Evolutionary conservation across 495 filamentous ascomycete genomes (phyloP).

Genomic region (Lasiosphaeria ovina): DNA sequence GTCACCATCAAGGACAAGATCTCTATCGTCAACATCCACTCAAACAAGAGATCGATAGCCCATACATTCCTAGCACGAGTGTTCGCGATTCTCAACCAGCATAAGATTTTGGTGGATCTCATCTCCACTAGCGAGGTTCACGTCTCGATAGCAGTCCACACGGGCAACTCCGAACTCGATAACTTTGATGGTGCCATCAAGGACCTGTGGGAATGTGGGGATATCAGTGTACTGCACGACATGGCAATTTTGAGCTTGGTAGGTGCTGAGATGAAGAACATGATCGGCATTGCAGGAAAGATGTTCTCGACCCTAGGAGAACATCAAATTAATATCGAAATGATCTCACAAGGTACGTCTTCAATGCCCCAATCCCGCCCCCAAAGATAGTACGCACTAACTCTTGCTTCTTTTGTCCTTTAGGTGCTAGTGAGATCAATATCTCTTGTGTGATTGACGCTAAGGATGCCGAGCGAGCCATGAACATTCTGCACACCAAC

Average conservation of each 20-base stretch:
- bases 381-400: background rate
- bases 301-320: conserved; percentile 91
- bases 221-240: conserved; percentile 76
- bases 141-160: conserved; percentile 92
- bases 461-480: conserved; percentile 80
- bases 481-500: conserved; percentile 92
- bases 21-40: conserved; percentile 90
- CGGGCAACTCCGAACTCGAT: conserved; percentile 60
- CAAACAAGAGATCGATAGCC: conserved; percentile 70
- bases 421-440: conserved; percentile 96
- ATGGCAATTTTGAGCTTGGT: conserved; percentile 94
- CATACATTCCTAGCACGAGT: conserved; percentile 92
- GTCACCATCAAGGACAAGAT: conserved; percentile 96
- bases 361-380: background rate
- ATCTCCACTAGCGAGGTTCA: conserved; percentile 94
- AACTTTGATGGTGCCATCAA: conserved; percentile 64
- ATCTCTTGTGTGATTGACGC: conserved; percentile 96
- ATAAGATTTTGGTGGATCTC: conserved; percentile 80
- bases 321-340: conserved; percentile 88
- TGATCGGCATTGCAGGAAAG: conserved; percentile 82
- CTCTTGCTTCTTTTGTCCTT: background rate
- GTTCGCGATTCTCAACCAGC: conserved; percentile 78
- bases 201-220: conserved; percentile 71
- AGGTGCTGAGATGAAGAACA: conserved; percentile 91
- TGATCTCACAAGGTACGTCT: conserved; percentile 88